Base-by-base conservation (phyloP, 208 protist species). In the Blechomonas ayalai region DNA sequence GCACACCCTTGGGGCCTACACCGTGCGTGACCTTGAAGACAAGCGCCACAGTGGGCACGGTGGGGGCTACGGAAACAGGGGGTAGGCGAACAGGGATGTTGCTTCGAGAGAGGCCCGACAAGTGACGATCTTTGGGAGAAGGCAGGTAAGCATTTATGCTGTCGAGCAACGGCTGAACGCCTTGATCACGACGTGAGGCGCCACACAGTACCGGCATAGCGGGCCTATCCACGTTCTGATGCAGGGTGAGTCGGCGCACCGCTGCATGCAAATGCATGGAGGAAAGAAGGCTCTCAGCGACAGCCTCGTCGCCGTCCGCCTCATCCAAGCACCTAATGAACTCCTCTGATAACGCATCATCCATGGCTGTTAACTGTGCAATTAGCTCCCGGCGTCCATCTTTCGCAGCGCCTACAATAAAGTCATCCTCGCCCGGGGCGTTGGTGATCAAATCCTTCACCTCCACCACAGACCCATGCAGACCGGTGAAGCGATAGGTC, bases 91-190 rank as follows among this genome's bases (percentile, higher is more conserved):
- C 73, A 1, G 67, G 47, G 2, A 64, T 16, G 18, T 77, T 80
- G 16, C 60, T 55, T 2, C 50, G 39, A 10, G 69, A 68, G 41
- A 71, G 60, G 4, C 81, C 78, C 8, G 33, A 52, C 4, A 90
- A 46, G n/a, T 54, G 37, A 6, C 81, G 70, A 42, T 97, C 90
- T 0, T 46, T 24, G n/a, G 95, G 95, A 6, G 89, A 95, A 5
- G 95, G 95, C 31, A 98, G 72, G 60, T 97, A 97, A 18, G 81
- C 56, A 6, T 68, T 52, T 23, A 97, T 62, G 13, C 80, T 76
- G 54, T 97, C 91, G 0, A 98, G 56, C 31, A 98, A 45, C 25
- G 88, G 87, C 61, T 96, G 91, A 24, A 97, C 92, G 12, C 92
- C 88, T 23, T 83, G 67, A 45, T 97, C 91, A 13, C 84, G 77